Conservation (phyloP, 1,284 basidiomycete genomes). For the Fomitiporia mediterranea region DNA sequence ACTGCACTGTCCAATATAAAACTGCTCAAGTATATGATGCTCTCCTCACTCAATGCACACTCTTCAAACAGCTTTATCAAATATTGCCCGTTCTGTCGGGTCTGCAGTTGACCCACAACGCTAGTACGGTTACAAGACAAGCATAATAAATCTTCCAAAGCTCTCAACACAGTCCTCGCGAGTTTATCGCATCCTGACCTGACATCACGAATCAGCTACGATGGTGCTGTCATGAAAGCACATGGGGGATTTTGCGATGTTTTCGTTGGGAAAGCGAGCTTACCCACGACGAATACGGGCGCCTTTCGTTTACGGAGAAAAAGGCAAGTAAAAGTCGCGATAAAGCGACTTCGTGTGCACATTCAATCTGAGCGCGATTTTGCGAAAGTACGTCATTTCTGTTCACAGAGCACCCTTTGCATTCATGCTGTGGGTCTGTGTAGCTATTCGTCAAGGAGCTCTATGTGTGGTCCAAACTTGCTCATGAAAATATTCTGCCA, state of each 20-base stretch:
- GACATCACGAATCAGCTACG: neutral
- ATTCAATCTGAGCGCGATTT: neutral
- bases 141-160: neutral
- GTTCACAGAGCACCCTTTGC: neutral
- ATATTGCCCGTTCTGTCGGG: too few species aligned
- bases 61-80: too few species aligned
- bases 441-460: constrained; percentile 12
- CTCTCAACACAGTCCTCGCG: neutral
- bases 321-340: constrained; percentile 7
- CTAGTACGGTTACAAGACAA: too few species aligned
- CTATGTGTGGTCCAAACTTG: constrained; percentile 13
- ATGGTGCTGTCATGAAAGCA: neutral
- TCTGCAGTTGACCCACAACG: too few species aligned
- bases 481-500: constrained; percentile 10
- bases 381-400: constrained; percentile 9
- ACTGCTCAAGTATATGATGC: too few species aligned
- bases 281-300: neutral
- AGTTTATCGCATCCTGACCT: constrained; percentile 3
- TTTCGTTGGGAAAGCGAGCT: neutral
- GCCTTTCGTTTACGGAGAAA: neutral
- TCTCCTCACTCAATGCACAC: too few species aligned
- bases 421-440: neutral
- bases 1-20: too few species aligned
- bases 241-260: constrained; percentile 15
- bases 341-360: constrained; percentile 14